Conservation (phyloP, 169 alveolate species). For the Plasmodium coatneyi region DNA sequence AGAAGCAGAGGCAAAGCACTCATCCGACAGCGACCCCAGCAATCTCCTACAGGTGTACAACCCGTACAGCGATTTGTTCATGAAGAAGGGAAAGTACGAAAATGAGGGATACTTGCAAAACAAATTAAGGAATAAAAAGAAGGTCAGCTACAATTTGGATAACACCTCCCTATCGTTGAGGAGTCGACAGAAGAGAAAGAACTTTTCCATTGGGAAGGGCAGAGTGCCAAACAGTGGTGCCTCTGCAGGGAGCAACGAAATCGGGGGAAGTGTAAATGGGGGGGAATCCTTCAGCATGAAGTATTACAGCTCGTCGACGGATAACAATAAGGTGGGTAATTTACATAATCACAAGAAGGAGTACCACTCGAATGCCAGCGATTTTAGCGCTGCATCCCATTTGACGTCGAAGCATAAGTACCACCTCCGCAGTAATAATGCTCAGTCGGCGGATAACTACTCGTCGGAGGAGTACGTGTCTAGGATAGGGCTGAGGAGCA, state of each 20-base stretch:
- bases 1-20: slow-evolving; percentile 2
- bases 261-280: background rate
- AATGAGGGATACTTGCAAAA: slow-evolving; percentile 28
- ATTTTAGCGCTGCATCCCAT: slow-evolving; percentile 46
- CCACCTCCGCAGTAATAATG: slow-evolving; percentile 57
- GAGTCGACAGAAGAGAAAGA: background rate
- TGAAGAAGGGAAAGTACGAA: slow-evolving; percentile 31
- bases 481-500: slow-evolving; percentile 5
- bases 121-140: slow-evolving; percentile 49
- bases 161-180: slow-evolving; percentile 60
- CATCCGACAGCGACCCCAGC: slow-evolving; percentile 37
- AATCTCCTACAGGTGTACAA: background rate
- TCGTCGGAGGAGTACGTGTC: slow-evolving; percentile 56
- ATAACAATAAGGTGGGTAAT: slow-evolving; percentile 13
- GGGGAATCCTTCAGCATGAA: slow-evolving; percentile 18
- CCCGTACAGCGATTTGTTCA: slow-evolving; percentile 25
- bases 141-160: slow-evolving; percentile 63
- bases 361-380: slow-evolving; percentile 54
- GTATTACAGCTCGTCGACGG: slow-evolving; percentile 37
- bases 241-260: background rate
- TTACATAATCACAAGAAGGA: slow-evolving; percentile 40
- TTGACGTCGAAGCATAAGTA: slow-evolving; percentile 41
- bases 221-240: background rate
- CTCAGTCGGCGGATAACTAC: slow-evolving; percentile 58
- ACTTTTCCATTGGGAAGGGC: background rate